Base-by-base conservation (phyloP, 192 early-diverging fungal species). In the Piromyces sp. region DNA sequence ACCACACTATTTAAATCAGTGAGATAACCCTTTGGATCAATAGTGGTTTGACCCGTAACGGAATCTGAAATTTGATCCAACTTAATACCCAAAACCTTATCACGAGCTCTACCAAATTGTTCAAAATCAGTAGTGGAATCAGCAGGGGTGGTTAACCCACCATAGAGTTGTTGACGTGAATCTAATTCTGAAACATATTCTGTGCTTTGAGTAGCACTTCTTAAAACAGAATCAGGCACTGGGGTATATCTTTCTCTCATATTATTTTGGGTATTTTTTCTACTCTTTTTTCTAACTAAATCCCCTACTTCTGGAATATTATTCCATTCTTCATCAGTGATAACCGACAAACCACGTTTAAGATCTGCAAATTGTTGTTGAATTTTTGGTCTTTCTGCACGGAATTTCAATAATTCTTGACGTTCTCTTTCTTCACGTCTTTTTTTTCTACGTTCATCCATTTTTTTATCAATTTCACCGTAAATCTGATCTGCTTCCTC, bases 401-500 rank as follows among this genome's bases (percentile, higher is more conserved):
- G 89, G 81, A 88, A 88, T 80, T 86, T 85, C 31, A 91, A 92
- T 80, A 94, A 82, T 85, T 92, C 89, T 80, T 92, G 92, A 81
- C 88, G 85, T 84, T 96, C 93, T 79, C 93, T 84, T 16, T 89
- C 89, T 85, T 95, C 95, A 81, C 94, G 88, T 83, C 94, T 83
- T 1, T 87, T 89, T 79, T 92, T 90, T 40, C 95, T 88, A 30
- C 96, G 88, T 81, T 96, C 93, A 81, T 97, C 95, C 94, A 97
- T 95, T 81, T 94, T 94, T 19, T 86, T 86, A 80, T 98, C 98
- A 79, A 99, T 93, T 78, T 91, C 87, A 28, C 94, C 93, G 86
- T 94, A 99, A 16, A 99, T 94, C 79, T 89, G 86, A 83, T 99
- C 98, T 2, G 98, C 98, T 84, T 99, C 98, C 84, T 97, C 96